These are phyloP conservation scores for Cymbopogon flexuosus DNA, from an alignment of 202 grass and related monocot species.

Conservation along the genomic window DNA sequence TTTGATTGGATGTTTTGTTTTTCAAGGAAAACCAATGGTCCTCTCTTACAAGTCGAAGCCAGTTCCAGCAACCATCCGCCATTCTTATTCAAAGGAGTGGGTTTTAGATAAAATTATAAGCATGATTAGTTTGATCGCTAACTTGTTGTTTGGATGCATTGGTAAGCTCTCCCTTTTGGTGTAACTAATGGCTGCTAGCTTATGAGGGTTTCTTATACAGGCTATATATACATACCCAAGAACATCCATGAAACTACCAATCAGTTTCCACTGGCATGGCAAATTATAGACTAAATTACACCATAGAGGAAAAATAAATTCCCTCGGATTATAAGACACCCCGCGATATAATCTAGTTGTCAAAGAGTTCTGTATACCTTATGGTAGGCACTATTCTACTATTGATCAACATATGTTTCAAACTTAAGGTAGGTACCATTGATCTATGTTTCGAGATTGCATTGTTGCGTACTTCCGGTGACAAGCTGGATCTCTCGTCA, in stretches of 20 bases:
- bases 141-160: slow-evolving; percentile 32
- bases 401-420: background rate
- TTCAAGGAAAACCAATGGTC: background rate
- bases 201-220: background rate
- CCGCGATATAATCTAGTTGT: background rate
- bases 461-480: background rate
- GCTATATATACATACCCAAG: background rate
- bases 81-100: slow-evolving; percentile 26
- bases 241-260: slow-evolving; percentile 8
- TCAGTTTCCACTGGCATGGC: background rate
- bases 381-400: background rate
- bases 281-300: slow-evolving; percentile 12
- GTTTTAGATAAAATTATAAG: slow-evolving; percentile 28
- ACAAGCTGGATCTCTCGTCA: background rate
- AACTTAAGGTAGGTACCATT: background rate
- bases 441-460: background rate
- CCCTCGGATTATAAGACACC: background rate
- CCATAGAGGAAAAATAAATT: slow-evolving; percentile 9
- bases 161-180: slow-evolving; percentile 23
- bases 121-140: slow-evolving; percentile 38
- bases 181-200: slow-evolving; percentile 3
- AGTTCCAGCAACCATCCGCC: slow-evolving; percentile 25
- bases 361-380: background rate
- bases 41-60: slow-evolving; percentile 34
- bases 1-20: slow-evolving; percentile 25